Conservation (phyloP, 2,329 filamentous ascomycete genomes). For the Pseudocercospora cruenta region DNA sequence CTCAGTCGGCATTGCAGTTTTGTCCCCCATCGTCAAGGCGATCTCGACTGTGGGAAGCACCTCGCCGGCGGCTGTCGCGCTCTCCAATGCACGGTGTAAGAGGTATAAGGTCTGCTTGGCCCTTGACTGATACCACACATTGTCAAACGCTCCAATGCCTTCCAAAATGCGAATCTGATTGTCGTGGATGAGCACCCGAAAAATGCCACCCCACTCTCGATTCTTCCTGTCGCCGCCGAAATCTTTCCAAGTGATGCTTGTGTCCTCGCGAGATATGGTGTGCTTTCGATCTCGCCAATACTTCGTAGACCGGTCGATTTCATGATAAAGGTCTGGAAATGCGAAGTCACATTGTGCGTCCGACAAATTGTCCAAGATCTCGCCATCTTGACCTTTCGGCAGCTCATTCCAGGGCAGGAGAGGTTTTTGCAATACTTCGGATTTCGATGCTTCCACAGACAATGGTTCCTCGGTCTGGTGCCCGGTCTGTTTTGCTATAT, state of each 20-base stretch:
- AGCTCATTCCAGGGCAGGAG: not conserved
- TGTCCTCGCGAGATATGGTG: slow-evolving; percentile 27
- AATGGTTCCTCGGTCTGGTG: not conserved
- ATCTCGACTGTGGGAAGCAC: slow-evolving; percentile 53
- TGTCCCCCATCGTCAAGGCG: slow-evolving; percentile 51
- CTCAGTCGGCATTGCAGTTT: slow-evolving; percentile 17
- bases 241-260: slow-evolving; percentile 2
- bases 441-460: not conserved
- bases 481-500: not conserved
- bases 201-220: slow-evolving; percentile 1
- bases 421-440: not conserved
- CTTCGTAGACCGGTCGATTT: slow-evolving; percentile 32
- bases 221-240: slow-evolving; percentile 17
- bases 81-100: slow-evolving; percentile 49
- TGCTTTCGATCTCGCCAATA: slow-evolving; percentile 27
- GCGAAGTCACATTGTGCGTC: slow-evolving; percentile 30
- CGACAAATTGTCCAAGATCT: not conserved
- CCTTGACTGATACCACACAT: slow-evolving; percentile 25
- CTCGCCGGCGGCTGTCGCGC: slow-evolving; percentile 41
- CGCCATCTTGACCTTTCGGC: not conserved
- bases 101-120: slow-evolving; percentile 45
- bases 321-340: slow-evolving; percentile 35
- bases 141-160: slow-evolving; percentile 27
- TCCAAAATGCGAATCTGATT: slow-evolving; percentile 33
- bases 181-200: slow-evolving; percentile 32